Evolutionary conservation across 2,329 filamentous ascomycete species (phyloP), one percentile per base, ranked within the genome.

Genomic region (Xylariaceae sp.): DNA sequence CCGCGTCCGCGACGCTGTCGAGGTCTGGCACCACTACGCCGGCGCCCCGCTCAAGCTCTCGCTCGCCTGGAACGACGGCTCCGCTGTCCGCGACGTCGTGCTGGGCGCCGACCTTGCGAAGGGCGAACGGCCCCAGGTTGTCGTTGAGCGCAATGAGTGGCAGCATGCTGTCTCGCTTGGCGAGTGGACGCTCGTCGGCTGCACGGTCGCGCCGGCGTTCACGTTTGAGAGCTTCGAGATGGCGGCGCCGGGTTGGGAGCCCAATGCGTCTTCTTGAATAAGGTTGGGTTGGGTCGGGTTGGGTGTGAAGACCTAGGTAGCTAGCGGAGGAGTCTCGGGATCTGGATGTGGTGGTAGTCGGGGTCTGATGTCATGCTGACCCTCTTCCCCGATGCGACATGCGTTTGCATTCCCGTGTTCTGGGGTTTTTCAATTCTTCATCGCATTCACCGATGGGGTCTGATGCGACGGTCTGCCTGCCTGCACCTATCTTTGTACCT

Each of bases 11-110:
- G 78, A 81, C 57, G 76, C 76, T 2, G 76, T 70, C 44, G 78
- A 82, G 65, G 68, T 80, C 13, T 82, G 80, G 80, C 80, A 82
- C 67, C 76, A 79, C 70, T 82, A 82, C 57, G 79, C 78, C 7
- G 80, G 80, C 5, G 78, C 79, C 4, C 80, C 80, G 3, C 65
- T 82, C 37, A 72, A 65, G 15, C 70, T 81, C 1, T 76, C 73
- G 1, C 71, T 82, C 0, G 76, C 78, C 1, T 68, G 57, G 47
- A 69, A 81, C 56, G 75, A 82, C 55, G 78, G 77, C 2, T 68
- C 62, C 63, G 71, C 68, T 52, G 71, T 71, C 61, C 69, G 73
- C 4, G 65, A 75, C 52, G 63, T 68, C 4, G 66, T 74, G 8
- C 72, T 81, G 1, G 79, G 78, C 2, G 66, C 68, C 3, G 73